Percentiles rank a stretch among this genome's conserved stretches.
Evolutionary conservation across 2,329 filamentous ascomycete genomes (phyloP).

Genomic region (Ilyonectria sp.): DNA sequence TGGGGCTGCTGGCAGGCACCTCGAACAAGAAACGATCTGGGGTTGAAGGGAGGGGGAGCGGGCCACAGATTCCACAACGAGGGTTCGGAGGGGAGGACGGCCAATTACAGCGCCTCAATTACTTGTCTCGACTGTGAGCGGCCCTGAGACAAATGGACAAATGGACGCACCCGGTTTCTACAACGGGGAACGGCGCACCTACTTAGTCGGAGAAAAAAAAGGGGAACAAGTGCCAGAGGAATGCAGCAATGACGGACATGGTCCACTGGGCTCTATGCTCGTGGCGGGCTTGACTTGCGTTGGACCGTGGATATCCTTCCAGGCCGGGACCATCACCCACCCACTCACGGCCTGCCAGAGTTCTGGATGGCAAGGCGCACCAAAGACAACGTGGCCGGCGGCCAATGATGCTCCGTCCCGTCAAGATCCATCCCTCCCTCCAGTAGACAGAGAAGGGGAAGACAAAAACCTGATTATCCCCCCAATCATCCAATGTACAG

Average conservation of each 20-base stretch:
- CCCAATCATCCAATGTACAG: conserved; percentile 1
- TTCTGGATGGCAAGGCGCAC: not conserved
- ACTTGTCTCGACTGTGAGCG: not conserved
- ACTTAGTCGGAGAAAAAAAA: not conserved
- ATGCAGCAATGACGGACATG: not conserved
- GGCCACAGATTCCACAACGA: conserved; percentile 21
- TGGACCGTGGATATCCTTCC: conserved; percentile 1
- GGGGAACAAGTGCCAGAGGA: not conserved
- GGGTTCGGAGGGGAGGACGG: conserved; percentile 20
- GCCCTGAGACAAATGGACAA: conserved; percentile 22
- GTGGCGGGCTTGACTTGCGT: not conserved
- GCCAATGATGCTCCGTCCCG: not conserved
- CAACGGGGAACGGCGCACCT: not conserved
- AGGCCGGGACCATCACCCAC: not conserved
- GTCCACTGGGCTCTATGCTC: not conserved
- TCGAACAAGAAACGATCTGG: conserved; percentile 38
- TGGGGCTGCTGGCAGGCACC: conserved; percentile 28
- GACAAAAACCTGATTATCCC: not conserved
- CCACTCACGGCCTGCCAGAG: not conserved
- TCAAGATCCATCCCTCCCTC: not conserved
- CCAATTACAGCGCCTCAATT: conserved; percentile 43
- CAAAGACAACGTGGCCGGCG: not conserved
- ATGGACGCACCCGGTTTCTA: not conserved
- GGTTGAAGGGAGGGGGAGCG: conserved; percentile 39
- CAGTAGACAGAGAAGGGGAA: not conserved